Conservation (phyloP, 73 alveolate species). For the Urostyla sp. region DNA sequence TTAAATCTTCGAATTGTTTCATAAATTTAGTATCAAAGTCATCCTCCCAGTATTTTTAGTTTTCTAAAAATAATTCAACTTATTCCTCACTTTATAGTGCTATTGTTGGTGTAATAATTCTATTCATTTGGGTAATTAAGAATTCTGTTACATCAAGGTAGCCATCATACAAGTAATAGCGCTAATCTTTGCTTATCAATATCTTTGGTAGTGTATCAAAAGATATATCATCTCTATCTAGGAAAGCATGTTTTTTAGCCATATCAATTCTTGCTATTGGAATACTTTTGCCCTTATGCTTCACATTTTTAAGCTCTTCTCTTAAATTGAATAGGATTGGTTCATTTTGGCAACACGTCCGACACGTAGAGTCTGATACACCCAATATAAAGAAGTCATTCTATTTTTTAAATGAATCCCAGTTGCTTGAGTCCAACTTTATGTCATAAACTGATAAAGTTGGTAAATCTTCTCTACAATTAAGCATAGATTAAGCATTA, state of each 20-base stretch:
- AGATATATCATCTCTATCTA: conserved; percentile 20
- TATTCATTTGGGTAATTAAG: conserved; percentile 34
- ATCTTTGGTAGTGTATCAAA: conserved; percentile 7
- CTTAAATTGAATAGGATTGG: conserved; percentile 24
- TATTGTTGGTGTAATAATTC: conserved; percentile 42
- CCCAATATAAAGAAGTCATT: conserved; percentile 51
- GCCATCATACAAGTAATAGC: conserved; percentile 8
- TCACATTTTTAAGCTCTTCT: not conserved
- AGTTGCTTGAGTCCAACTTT: not conserved
- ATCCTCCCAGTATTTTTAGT: conserved; percentile 29
- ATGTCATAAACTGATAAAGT: conserved; percentile 16
- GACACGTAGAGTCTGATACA: conserved; percentile 45
- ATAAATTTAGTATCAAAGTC: not conserved
- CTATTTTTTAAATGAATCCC: conserved; percentile 29
- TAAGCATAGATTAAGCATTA: not conserved
- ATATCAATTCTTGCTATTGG: conserved; percentile 50
- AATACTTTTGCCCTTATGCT: conserved; percentile 49
- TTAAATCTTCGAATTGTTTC: not conserved
- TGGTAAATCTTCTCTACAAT: conserved; percentile 31
- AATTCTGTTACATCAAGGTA: not conserved
- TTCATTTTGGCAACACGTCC: conserved; percentile 55
- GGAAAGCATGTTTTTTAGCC: conserved; percentile 20
- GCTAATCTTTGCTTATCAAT: conserved; percentile 13
- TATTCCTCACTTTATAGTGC: conserved; percentile 51
- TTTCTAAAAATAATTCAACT: conserved; percentile 36